These are phyloP conservation scores for Crucihimalaya himalaica DNA, from an alignment of 345 rosid species.

Conservation along the genomic window DNA sequence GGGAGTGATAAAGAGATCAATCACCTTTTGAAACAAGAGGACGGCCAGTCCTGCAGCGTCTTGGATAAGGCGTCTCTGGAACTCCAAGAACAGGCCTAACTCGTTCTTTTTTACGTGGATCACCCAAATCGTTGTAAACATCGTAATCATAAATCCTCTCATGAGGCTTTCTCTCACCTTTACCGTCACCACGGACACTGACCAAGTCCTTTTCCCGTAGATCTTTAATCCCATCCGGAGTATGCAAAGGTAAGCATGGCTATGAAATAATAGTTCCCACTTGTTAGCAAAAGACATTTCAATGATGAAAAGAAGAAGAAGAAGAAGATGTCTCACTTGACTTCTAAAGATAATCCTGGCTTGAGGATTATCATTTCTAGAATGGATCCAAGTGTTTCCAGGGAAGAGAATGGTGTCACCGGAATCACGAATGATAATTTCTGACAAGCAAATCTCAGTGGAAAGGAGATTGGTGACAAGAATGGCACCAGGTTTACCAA, in stretches of 20 bases:
- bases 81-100: slow-evolving; percentile 70
- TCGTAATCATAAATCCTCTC: slow-evolving; percentile 88
- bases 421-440: slow-evolving; percentile 68
- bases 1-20: slow-evolving; percentile 12
- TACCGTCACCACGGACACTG: slow-evolving; percentile 69
- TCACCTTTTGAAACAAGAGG: slow-evolving; percentile 65
- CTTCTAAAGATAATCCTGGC: slow-evolving; percentile 79
- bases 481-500: slow-evolving; percentile 82
- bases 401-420: slow-evolving; percentile 63
- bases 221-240: slow-evolving; percentile 76
- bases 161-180: slow-evolving; percentile 68
- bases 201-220: slow-evolving; percentile 68
- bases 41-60: slow-evolving; percentile 91
- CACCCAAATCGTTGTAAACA: slow-evolving; percentile 80
- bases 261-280: slow-evolving; percentile 21
- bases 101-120: slow-evolving; percentile 68
- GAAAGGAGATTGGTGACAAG: slow-evolving; percentile 69
- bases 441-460: slow-evolving; percentile 72
- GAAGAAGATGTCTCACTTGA: slow-evolving; percentile 53
- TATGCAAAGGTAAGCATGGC: slow-evolving; percentile 73
- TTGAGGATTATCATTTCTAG: slow-evolving; percentile 63
- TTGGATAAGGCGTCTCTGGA: slow-evolving; percentile 80
- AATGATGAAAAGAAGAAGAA: slow-evolving; percentile 1
- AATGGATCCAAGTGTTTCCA: slow-evolving; percentile 86
- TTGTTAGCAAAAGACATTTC: background rate